Evolutionary conservation across 345 rosid genomes (phyloP).

Genomic region (Dimocarpus longan): DNA sequence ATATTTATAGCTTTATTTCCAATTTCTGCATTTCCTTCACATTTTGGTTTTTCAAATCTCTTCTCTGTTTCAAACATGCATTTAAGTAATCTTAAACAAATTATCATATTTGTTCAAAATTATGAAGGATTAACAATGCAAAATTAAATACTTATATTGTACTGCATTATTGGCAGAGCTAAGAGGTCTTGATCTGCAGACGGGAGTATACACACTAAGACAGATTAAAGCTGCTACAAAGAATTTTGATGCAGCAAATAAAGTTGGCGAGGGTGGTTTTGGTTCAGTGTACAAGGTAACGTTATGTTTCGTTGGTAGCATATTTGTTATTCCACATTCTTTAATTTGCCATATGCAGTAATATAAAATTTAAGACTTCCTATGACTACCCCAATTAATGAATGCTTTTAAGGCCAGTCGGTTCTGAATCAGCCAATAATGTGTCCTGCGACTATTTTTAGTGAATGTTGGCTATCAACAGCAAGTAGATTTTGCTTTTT

Average conservation of each 20-base stretch:
- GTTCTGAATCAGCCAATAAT: background rate
- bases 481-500: background rate
- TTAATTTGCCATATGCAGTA: background rate
- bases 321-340: background rate
- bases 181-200: constrained; percentile 62
- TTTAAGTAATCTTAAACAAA: background rate
- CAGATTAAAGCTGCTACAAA: constrained; percentile 74
- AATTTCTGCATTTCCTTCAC: background rate
- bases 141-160: constrained; percentile 3
- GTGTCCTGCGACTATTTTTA: background rate
- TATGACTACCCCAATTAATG: background rate
- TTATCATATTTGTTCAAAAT: background rate
- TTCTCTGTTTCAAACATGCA: background rate
- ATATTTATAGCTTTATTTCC: too few relatives aligned
- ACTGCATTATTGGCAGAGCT: constrained; percentile 49
- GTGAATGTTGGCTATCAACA: background rate
- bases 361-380: background rate
- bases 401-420: background rate
- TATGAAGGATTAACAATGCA: background rate
- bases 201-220: constrained; percentile 59
- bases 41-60: background rate
- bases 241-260: constrained; percentile 56
- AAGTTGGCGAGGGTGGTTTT: constrained; percentile 85
- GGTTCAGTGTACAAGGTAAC: constrained; percentile 74
- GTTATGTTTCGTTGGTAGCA: background rate